Base-by-base conservation (phyloP, 441 rosid species). In the Biscutella laevigata region DNA sequence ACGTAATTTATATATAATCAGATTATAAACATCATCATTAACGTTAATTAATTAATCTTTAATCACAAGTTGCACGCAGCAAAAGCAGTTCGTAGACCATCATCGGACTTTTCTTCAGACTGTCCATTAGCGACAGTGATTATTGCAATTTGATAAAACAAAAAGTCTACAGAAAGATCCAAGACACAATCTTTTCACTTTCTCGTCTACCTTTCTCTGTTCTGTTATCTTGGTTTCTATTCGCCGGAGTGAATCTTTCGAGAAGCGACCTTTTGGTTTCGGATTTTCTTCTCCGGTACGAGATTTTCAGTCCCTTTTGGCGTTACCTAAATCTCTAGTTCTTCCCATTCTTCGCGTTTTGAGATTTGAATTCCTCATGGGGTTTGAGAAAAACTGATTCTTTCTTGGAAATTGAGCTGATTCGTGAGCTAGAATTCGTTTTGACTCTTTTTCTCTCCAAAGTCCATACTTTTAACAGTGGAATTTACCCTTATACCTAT, bases 1-100 rank as follows among this genome's bases (percentile, higher is more conserved):
- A n/a, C n/a, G n/a, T n/a, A n/a, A n/a, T n/a, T 27, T 27, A 5
- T 27, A 37, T 22, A 25, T 12, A 8, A 41, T 30, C 2, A 32
- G 20, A 42, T 10, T 32, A n/a, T 6, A 50, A 50, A 48, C 36
- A 50, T 25, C 28, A 62, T 54, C 3, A 65, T 44, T 26, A 30
- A 32, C 16, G 43, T 37, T 42, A 6, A 45, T 26, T 7, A 49
- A 43, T 7, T 29, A 29, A 0, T 15, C 1, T 10, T 13, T 22
- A 44, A 37, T 44, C 30, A 66, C 60, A 44, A 59, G 55, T 22
- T 19, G 41, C 35, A 34, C 54, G 48, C 43, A 57, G 42, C 39
- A 43, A 65, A 63, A 58, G 15, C 38, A 38, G 32, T 58, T 53
- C 5, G 29, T 59, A 60, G 64, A 57, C 52, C 59, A 65, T 16